Base-by-base conservation (phyloP, 768 basidiomycete species). In the Kwoniella heveanensis region DNA sequence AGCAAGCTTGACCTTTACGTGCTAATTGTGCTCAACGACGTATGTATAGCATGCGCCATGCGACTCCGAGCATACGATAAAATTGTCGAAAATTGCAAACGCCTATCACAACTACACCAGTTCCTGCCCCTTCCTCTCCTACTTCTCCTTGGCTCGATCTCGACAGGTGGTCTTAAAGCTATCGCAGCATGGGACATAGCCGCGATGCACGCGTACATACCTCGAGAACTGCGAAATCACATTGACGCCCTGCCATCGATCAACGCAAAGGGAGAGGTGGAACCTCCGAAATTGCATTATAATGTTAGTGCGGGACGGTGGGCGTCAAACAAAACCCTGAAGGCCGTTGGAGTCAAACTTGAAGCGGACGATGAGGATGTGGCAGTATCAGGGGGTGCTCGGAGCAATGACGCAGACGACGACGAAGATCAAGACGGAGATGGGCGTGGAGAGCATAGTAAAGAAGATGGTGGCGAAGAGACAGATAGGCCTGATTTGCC, bases 51-150 rank as follows among this genome's bases (percentile, higher is more conserved):
- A 0, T 91, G 90, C 73, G 88, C 88, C 7, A 85, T 90, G 37
- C 77, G 83, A 1, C 85, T 83, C 4, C 82, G 85, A 54, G 84
- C 86, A 12, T 85, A 85, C 71, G 71, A 82, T 22, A 81, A 83
- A 10, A 85, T 90, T 17, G 85, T 91, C 17, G 88, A 91, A 64
- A 88, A 91, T 72, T 85, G 85, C 30, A 86, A 92, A 25, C 89
- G 89, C 66, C 80, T 97, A 30, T 86, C 90, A 60, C 87, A 85
- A 30, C 80, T 81, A 0, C 83, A 92, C 72, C 92, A 95, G 73
- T 92, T 90, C 82, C 88, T 92, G 73, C 90, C 92, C 57, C 91
- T 94, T 46, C 88, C 92, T 0, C 81, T 90, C 13, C 87, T 91
- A 6, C 84, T 97, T 52, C 83, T 95, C 22, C 74, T 88, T 2